Percentiles rank a stretch among this genome's conserved stretches.
Conservation (phyloP, 1,139 yeast species). For the Taiozyma sp. region DNA sequence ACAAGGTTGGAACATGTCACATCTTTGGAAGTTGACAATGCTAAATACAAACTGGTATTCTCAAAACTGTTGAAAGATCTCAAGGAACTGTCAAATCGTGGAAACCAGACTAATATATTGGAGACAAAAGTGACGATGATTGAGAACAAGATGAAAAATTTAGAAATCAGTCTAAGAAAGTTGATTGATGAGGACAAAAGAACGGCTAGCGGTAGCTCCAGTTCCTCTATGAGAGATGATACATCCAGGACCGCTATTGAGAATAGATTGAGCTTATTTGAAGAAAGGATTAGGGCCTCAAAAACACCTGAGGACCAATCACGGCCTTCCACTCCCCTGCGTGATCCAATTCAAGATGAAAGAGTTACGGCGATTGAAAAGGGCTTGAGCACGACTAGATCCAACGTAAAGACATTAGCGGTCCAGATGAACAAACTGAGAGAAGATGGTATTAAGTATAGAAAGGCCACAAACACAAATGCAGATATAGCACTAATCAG, state of each 20-base stretch:
- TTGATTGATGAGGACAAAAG: background rate
- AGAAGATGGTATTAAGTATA: background rate
- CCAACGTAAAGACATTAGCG: background rate
- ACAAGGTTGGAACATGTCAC: background rate
- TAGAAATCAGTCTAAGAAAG: background rate
- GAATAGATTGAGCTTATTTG: background rate
- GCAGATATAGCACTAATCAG: background rate
- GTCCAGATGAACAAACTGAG: background rate
- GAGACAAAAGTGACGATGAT: background rate
- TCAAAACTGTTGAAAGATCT: background rate
- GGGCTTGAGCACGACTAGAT: background rate
- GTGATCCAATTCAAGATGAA: background rate
- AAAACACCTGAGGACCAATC: background rate
- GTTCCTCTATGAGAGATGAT: background rate
- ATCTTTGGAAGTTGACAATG: slow-evolving; percentile 1
- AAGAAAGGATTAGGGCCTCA: background rate
- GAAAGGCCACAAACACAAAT: background rate
- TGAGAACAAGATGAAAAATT: background rate
- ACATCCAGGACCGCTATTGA: background rate
- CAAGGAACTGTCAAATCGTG: background rate
- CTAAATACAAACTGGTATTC: background rate
- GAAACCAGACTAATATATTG: background rate
- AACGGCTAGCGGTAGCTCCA: background rate
- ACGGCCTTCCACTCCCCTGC: background rate
- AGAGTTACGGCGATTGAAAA: background rate